A percentile compares a stretch with the other conserved stretches of the same genome.
phyloP scores from a whole-genome alignment of 345 rosid genomes.

The Camelina neglecta region DNA sequence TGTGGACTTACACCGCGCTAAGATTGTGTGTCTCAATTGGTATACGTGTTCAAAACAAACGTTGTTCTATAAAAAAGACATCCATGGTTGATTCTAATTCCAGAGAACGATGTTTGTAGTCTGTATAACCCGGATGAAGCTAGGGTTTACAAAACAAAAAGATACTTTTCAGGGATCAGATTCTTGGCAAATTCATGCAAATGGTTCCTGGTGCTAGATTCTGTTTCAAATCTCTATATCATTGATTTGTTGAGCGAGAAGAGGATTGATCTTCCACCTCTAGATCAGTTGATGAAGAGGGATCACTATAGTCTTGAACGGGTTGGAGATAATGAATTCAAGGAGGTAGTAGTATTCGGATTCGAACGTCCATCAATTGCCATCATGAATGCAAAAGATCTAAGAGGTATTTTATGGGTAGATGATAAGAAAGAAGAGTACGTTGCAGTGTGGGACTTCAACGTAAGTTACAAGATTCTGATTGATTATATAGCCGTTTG shows the following conservation, averaged over 20 bases:
- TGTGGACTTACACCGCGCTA: conserved; percentile 5
- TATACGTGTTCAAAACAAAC: neutral
- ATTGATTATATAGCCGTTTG: neutral
- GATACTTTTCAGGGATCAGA: neutral
- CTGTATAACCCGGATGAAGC: conserved; percentile 8
- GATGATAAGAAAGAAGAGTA: neutral
- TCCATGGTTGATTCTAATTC: conserved; percentile 9
- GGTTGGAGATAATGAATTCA: neutral
- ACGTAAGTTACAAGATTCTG: neutral
- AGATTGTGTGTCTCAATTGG: conserved; percentile 15
- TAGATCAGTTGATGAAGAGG: neutral
- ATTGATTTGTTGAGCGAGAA: conserved; percentile 4
- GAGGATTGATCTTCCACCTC: neutral
- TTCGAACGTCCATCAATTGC: too few relatives aligned
- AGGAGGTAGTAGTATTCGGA: too few relatives aligned
- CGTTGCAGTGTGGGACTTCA: neutral
- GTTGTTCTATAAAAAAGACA: neutral
- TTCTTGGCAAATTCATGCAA: conserved; percentile 7
- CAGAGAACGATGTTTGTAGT: neutral
- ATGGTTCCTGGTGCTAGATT: neutral
- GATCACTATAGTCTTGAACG: neutral
- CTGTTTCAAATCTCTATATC: conserved; percentile 16
- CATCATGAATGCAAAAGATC: neutral
- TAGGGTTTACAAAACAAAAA: neutral
- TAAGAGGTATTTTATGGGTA: neutral